Evolutionary conservation across 495 filamentous ascomycete species (phyloP).

Genomic region (Tirmania nivea): DNA sequence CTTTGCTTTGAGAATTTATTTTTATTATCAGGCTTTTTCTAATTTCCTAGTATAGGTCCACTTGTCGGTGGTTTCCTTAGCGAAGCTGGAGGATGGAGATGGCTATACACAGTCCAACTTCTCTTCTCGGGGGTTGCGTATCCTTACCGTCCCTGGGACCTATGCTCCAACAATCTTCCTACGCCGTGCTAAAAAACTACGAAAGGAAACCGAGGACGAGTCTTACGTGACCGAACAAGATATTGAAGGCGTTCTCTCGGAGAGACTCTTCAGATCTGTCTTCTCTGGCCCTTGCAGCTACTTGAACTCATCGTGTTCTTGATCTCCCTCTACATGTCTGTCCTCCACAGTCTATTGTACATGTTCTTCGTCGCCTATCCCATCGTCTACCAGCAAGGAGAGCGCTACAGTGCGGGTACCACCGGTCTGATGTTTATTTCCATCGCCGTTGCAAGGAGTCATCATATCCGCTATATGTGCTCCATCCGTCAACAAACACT

Average conservation of each 20-base stretch:
- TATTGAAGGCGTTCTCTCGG: conserved; percentile 42
- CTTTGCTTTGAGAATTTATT: neutral
- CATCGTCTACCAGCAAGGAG: conserved; percentile 47
- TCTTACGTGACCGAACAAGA: conserved; percentile 52
- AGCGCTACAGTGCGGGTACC: conserved; percentile 45
- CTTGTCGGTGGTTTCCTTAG: conserved; percentile 54
- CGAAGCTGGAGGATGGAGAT: conserved; percentile 51
- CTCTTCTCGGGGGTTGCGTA: conserved; percentile 46
- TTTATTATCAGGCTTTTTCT: conserved; percentile 4
- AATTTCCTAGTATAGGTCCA: conserved; percentile 28
- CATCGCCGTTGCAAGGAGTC: conserved; percentile 45
- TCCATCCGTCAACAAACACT: conserved; percentile 55
- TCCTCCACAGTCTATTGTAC: conserved; percentile 57
- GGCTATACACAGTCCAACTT: conserved; percentile 69
- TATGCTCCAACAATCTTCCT: conserved; percentile 53
- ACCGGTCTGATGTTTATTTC: conserved; percentile 72
- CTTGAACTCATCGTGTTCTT: conserved; percentile 64
- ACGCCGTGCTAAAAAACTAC: conserved; percentile 39
- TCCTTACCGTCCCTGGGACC: conserved; percentile 63
- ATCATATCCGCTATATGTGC: conserved; percentile 40
- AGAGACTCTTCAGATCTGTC: conserved; percentile 41
- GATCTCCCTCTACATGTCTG: conserved; percentile 56
- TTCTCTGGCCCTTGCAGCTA: conserved; percentile 58
- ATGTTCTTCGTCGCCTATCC: conserved; percentile 70
- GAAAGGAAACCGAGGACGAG: conserved; percentile 39